phyloP scores from a whole-genome alignment of 2,329 filamentous ascomycete genomes.

The Sarocladium strictum region DNA sequence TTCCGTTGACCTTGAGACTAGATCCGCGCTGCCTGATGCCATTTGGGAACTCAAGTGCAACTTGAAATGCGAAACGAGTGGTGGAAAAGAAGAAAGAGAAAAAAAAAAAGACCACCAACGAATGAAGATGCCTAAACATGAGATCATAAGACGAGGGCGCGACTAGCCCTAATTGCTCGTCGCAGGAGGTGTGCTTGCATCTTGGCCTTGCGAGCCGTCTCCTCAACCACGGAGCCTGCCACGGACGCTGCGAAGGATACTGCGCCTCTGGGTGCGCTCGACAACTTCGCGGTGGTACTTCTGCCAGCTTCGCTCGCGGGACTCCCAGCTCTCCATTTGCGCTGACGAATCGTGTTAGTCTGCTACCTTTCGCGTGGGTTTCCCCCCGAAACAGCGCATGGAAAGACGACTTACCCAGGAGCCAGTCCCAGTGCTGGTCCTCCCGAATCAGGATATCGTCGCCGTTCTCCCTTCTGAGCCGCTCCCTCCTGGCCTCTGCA shows the following conservation, averaged over 20 bases:
- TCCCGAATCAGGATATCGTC: conserved; percentile 50
- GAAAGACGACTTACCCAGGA: conserved; percentile 41
- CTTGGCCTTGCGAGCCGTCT: background rate
- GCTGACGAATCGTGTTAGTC: conserved; percentile 26
- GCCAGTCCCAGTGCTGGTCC: conserved; percentile 56
- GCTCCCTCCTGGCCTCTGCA: conserved; percentile 46
- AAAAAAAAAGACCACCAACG: background rate
- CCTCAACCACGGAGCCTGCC: conserved; percentile 6
- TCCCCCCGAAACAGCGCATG: conserved; percentile 1
- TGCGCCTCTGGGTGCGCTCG: conserved; percentile 9
- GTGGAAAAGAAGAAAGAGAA: background rate
- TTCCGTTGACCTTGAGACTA: background rate
- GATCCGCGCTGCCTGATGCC: conserved; percentile 1
- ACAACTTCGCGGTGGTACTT: conserved; percentile 34
- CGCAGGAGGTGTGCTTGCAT: too few relatives aligned
- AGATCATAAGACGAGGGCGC: too few relatives aligned
- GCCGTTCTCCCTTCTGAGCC: conserved; percentile 49
- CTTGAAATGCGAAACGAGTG: background rate
- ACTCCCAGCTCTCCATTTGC: conserved; percentile 44
- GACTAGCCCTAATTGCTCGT: too few relatives aligned
- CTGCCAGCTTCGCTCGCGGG: conserved; percentile 44
- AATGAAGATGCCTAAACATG: background rate
- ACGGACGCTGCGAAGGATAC: conserved; percentile 11
- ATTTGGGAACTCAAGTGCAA: background rate
- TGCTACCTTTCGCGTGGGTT: too few relatives aligned